Evolutionary conservation across 345 rosid species (phyloP).

Genomic region (Linum trigynum): DNA sequence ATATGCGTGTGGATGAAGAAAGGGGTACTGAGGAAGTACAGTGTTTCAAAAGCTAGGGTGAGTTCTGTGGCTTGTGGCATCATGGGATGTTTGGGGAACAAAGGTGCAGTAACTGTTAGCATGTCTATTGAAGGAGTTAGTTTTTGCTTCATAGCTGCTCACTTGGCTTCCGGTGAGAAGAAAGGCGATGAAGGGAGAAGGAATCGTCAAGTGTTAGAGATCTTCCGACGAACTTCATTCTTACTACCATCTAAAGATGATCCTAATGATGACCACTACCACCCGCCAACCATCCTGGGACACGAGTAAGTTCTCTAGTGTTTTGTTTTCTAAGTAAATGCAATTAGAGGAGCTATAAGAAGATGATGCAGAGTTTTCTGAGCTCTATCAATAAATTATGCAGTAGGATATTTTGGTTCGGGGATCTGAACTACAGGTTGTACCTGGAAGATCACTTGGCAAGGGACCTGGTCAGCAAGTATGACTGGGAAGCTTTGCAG

Average conservation of each 20-base stretch:
- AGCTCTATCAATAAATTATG: neutral
- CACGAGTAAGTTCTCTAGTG: conserved; percentile 43
- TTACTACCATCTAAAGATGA: conserved; percentile 29
- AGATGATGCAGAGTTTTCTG: no score
- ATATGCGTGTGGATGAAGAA: conserved; percentile 63
- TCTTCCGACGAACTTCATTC: conserved; percentile 44
- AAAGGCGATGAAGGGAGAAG: conserved; percentile 48
- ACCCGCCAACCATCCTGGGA: conserved; percentile 55
- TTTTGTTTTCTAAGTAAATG: neutral
- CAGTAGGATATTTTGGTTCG: conserved; percentile 74
- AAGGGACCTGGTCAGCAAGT: conserved; percentile 40
- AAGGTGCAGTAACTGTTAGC: conserved; percentile 67
- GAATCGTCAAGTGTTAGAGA: conserved; percentile 58
- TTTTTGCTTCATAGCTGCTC: conserved; percentile 62
- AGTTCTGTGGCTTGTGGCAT: conserved; percentile 65
- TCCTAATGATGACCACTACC: conserved; percentile 15
- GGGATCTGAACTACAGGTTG: conserved; percentile 71
- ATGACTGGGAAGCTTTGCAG: conserved; percentile 58
- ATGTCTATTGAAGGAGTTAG: conserved; percentile 55
- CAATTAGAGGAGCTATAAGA: neutral
- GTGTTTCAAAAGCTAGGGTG: conserved; percentile 42
- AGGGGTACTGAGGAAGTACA: conserved; percentile 35
- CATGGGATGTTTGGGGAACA: conserved; percentile 66
- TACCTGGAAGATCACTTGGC: conserved; percentile 47
- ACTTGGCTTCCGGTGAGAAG: conserved; percentile 67